Conservation (phyloP, 2,329 filamentous ascomycete species). For the Colletotrichum liriopes region DNA sequence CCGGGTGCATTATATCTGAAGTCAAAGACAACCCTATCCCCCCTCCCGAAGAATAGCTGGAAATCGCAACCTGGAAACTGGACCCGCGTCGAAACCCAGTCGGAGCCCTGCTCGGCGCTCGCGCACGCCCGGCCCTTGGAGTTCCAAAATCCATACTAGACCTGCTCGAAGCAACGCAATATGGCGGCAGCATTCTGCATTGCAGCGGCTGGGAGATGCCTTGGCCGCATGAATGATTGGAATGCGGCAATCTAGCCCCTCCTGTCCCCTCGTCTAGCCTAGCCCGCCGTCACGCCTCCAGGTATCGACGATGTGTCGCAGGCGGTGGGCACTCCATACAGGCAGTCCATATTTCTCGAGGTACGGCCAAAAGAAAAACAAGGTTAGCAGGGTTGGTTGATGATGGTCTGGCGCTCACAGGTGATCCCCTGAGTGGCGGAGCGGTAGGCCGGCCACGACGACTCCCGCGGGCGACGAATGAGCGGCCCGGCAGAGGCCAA, state of each 20-base stretch:
- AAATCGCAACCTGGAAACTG: constrained; percentile 5
- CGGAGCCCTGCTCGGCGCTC: constrained; percentile 11
- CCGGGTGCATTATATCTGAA: constrained; percentile 11
- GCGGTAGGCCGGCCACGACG: constrained; percentile 23
- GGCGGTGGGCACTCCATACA: constrained; percentile 21
- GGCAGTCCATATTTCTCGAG: constrained; percentile 13
- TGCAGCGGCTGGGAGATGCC: constrained; percentile 37
- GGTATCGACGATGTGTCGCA: constrained; percentile 39
- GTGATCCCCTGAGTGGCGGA: constrained; percentile 28
- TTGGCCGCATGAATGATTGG: constrained; percentile 42
- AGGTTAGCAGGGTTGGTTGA: constrained; percentile 20
- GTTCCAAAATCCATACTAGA: neutral
- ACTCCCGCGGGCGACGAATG: constrained; percentile 27
- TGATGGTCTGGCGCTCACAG: constrained; percentile 11
- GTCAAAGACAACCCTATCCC: neutral
- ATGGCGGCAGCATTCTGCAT: constrained; percentile 39
- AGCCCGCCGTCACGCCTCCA: constrained; percentile 14
- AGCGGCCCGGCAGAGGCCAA: constrained; percentile 23
- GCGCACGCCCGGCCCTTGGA: constrained; percentile 8
- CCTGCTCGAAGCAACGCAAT: constrained; percentile 36
- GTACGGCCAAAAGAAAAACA: constrained; percentile 6
- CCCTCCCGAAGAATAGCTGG: neutral
- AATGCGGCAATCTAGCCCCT: constrained; percentile 36
- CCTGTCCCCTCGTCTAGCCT: constrained; percentile 31
- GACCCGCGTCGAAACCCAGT: neutral